Evolutionary conservation across 495 filamentous ascomycete species (phyloP).

Genomic region (Delitschia confertaspora): DNA sequence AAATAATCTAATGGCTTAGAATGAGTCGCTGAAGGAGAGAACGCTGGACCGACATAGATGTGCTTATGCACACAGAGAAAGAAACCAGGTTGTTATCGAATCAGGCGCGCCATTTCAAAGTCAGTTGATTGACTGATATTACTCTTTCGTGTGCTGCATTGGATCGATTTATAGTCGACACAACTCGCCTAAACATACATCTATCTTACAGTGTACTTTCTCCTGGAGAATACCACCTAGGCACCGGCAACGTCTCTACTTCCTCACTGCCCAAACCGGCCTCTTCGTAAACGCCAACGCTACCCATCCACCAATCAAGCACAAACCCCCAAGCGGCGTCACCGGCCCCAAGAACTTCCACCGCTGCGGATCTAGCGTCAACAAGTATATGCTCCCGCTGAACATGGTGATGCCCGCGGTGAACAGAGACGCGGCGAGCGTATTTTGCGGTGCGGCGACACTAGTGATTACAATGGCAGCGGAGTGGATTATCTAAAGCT

Average conservation of each 20-base stretch:
- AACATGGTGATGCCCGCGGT: conserved; percentile 46
- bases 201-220: no score
- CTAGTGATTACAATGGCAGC: conserved; percentile 45
- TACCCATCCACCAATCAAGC: conserved; percentile 50
- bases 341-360: conserved; percentile 49
- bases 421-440: conserved; percentile 32
- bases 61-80: no score
- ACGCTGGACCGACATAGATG: no score
- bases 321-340: conserved; percentile 53
- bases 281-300: conserved; percentile 37
- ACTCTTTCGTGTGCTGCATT: no score
- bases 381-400: conserved; percentile 51
- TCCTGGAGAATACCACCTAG: no score
- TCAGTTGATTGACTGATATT: no score
- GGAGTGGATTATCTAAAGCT: conserved; percentile 48
- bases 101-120: no score
- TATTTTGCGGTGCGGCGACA: conserved; percentile 39
- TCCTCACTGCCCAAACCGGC: conserved; percentile 6
- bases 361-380: conserved; percentile 47
- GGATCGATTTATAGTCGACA: no score
- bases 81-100: no score
- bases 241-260: conserved; percentile 1
- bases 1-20: no score
- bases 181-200: no score
- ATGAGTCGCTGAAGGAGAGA: no score